phyloP scores from a whole-genome alignment of 2,329 filamentous ascomycete genomes.

The Canariomyces notabilis region DNA sequence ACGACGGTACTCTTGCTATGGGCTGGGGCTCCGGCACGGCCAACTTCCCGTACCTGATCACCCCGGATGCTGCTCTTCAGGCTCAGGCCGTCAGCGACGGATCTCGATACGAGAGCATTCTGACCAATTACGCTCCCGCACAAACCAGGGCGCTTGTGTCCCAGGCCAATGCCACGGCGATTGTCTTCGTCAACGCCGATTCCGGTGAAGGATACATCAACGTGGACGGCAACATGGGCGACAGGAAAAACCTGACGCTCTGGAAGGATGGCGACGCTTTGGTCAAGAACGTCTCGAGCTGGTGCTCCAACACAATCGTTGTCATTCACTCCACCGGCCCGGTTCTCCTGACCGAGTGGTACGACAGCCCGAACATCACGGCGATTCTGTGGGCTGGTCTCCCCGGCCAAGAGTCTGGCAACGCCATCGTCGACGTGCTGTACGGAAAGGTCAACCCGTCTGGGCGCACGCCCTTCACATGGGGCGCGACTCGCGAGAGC shows the following conservation, averaged over 20 bases:
- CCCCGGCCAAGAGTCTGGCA: slow-evolving; percentile 79
- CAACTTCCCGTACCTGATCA: slow-evolving; percentile 70
- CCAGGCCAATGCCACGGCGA: slow-evolving; percentile 61
- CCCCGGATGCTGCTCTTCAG: slow-evolving; percentile 66
- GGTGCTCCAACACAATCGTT: slow-evolving; percentile 85
- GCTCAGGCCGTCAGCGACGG: slow-evolving; percentile 56
- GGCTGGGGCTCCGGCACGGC: slow-evolving; percentile 74
- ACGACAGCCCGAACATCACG: slow-evolving; percentile 71
- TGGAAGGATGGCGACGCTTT: slow-evolving; percentile 79
- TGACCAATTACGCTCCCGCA: slow-evolving; percentile 59
- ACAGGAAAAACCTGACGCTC: slow-evolving; percentile 86
- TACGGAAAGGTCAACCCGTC: slow-evolving; percentile 75
- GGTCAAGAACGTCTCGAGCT: slow-evolving; percentile 71
- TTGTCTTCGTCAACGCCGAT: slow-evolving; percentile 88
- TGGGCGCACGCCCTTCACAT: slow-evolving; percentile 75
- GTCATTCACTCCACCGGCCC: slow-evolving; percentile 83
- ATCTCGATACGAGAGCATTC: slow-evolving; percentile 58
- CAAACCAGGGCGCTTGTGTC: slow-evolving; percentile 56
- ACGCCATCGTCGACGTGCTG: slow-evolving; percentile 73
- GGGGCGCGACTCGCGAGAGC: slow-evolving; percentile 61
- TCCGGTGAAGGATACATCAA: slow-evolving; percentile 82
- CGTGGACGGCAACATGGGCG: slow-evolving; percentile 77
- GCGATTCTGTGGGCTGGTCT: slow-evolving; percentile 79
- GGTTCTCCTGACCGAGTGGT: slow-evolving; percentile 70
- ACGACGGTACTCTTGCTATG: slow-evolving; percentile 63